Conservation (phyloP, 75 land plant genomes). For the Pinus albicaulis region DNA sequence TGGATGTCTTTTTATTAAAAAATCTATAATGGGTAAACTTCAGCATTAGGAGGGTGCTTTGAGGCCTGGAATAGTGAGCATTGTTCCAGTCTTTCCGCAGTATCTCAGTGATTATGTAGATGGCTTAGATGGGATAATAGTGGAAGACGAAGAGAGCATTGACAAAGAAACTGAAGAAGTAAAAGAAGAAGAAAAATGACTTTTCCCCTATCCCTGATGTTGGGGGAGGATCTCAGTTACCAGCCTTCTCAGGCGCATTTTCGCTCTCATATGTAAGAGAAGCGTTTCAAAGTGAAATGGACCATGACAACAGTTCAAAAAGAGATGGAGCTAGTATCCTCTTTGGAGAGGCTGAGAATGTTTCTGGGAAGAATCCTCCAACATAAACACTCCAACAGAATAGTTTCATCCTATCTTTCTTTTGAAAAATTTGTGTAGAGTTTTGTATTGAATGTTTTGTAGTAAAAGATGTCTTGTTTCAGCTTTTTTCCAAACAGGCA, state of each 20-base stretch:
- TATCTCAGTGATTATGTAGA: conserved; percentile 64
- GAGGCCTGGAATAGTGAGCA: conserved; percentile 76
- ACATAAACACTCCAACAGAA: too few species aligned
- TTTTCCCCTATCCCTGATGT: conserved; percentile 9
- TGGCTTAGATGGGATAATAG: conserved; percentile 35
- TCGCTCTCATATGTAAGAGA: conserved; percentile 63
- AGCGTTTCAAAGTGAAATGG: conserved; percentile 58
- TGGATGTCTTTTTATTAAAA: conserved; percentile 85
- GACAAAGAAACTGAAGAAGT: conserved; percentile 42
- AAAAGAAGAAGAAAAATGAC: conserved; percentile 22
- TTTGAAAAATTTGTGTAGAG: too few species aligned
- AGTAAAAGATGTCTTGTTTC: too few species aligned
- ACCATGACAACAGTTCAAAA: conserved; percentile 65
- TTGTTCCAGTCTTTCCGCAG: conserved; percentile 61
- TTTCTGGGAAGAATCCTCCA: too few species aligned
- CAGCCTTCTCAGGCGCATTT: conserved; percentile 73
- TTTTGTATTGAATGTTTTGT: too few species aligned
- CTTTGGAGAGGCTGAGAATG: conserved; percentile 68
- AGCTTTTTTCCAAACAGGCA: too few species aligned
- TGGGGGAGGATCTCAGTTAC: conserved; percentile 48
- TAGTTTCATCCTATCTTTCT: too few species aligned
- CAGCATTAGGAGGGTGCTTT: conserved; percentile 48
- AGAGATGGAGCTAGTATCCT: conserved; percentile 69
- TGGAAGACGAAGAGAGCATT: conserved; percentile 13
- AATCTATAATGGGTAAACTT: conserved; percentile 69